Base-by-base conservation (phyloP, 345 rosid species). In the Ceriops tagal region DNA sequence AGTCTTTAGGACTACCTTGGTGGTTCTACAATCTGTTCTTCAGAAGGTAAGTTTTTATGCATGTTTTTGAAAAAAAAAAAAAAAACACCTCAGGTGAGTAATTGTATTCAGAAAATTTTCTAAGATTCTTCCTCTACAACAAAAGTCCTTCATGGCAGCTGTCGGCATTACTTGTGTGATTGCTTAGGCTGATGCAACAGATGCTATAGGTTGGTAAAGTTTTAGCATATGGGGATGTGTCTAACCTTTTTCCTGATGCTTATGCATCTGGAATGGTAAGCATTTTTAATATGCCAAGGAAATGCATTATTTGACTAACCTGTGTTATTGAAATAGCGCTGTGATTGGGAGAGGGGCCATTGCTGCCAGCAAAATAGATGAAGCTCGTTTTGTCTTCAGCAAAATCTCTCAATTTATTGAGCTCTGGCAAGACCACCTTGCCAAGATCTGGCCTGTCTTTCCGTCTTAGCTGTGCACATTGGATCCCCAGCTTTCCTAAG, bases 371-470 rank as follows among this genome's bases (percentile, higher is more conserved):
- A 19, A 67, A 71, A 64, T 74, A 62, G 75, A 74, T 31, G 68
- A 74, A 64, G 21, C 65, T 65, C 84, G 76, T 73, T 64, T 67
- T 82, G 26, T 81, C 86, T 63, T 88, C 89, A 7, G 89, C 92
- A 6, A 81, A 68, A 32, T 85, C 83, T 75, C 93, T 86, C 78
- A 93, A 65, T 68, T 75, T 82, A 18, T 61, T 57, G 28, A 93
- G 86, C 79, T 84, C 87, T 20, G 90, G 88, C 78, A 93, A 77
- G 49, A 91, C 86, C 43, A 68, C 86, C 47, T 77, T 88, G 22
- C 84, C 86, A 3, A 93, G 97, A 77, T 91, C 98, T 26, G 97
- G 98, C 73, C 98, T 78, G 83, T 93, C 97, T 73, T 88, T 92
- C 73, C 90, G 81, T 74, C 96, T 88, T 68, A 91, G 80, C 69